Percentiles rank a stretch among this genome's conserved stretches.
Evolutionary conservation across 2,329 filamentous ascomycete species (phyloP).

Genomic region (Clonostachys sp.): DNA sequence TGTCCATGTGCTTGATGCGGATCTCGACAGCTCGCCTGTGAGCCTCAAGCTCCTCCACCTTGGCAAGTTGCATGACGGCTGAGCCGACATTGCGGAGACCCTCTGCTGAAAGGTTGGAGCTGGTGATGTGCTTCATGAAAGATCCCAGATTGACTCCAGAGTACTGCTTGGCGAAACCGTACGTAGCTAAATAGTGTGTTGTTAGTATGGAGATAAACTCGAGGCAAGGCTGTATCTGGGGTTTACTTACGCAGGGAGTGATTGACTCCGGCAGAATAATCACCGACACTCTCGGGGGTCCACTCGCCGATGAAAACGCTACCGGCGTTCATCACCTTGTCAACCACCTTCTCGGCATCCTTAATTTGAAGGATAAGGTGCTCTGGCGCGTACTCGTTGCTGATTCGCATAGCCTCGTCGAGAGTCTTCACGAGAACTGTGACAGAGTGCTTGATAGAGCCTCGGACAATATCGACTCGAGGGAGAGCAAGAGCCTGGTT

Average conservation of each 20-base stretch:
- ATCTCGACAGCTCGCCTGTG: conserved; percentile 89
- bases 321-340: conserved; percentile 85
- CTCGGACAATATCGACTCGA: conserved; percentile 86
- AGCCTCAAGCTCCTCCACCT: conserved; percentile 91
- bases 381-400: conserved; percentile 94
- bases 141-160: conserved; percentile 94
- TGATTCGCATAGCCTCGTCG: conserved; percentile 72
- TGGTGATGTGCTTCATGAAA: conserved; percentile 97
- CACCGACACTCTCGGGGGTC: conserved; percentile 96
- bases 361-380: conserved; percentile 89
- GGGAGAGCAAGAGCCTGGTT: conserved; percentile 82
- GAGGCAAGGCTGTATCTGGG: not conserved
- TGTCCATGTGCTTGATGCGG: conserved; percentile 52
- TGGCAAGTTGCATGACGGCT: conserved; percentile 92
- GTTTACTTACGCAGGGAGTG: conserved; percentile 83
- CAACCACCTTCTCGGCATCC: conserved; percentile 69
- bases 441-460: conserved; percentile 85
- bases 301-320: conserved; percentile 94
- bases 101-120: conserved; percentile 80
- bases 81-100: conserved; percentile 80
- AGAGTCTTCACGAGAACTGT: conserved; percentile 72
- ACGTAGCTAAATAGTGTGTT: conserved; percentile 63
- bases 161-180: conserved; percentile 97
- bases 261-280: conserved; percentile 97
- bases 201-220: conserved; percentile 6